A percentile compares a stretch with the other conserved stretches of the same genome.
Evolutionary conservation across 257 asterid genomes (phyloP).

Genomic region (Osmanthus fragrans): DNA sequence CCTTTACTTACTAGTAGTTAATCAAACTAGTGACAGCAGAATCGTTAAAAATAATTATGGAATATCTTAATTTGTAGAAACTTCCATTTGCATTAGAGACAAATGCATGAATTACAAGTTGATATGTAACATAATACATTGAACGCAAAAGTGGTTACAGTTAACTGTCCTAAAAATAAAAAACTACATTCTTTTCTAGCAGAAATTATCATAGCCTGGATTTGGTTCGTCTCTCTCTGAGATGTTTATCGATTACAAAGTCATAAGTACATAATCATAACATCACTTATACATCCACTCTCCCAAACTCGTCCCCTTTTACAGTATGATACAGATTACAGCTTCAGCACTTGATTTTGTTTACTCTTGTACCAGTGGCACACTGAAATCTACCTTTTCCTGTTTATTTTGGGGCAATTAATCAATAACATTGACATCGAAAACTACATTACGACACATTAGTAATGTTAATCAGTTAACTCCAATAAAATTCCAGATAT

Average conservation of each 20-base stretch:
- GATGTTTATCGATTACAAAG: not conserved
- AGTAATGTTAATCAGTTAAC: not conserved
- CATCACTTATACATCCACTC: not conserved
- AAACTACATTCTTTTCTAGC: not conserved
- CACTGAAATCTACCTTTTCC: not conserved
- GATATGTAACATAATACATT: not conserved
- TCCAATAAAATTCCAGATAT: conserved; percentile 5
- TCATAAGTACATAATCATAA: not conserved
- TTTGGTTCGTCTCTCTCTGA: not conserved
- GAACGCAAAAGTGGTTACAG: not conserved
- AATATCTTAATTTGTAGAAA: not conserved
- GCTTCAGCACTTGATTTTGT: not conserved
- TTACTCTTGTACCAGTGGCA: not conserved
- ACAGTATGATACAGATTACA: not conserved
- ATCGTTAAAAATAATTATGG: not conserved
- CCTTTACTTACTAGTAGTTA: not conserved
- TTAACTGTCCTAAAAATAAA: not conserved
- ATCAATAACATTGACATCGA: no score
- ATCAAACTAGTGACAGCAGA: not conserved
- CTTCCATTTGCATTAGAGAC: not conserved
- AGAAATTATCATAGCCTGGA: not conserved
- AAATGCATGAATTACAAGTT: not conserved
- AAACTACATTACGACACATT: not conserved
- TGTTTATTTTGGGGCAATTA: not conserved
- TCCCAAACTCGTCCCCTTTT: not conserved